Conservation (phyloP, 495 filamentous ascomycete species). For the Lophium mytilinum region DNA sequence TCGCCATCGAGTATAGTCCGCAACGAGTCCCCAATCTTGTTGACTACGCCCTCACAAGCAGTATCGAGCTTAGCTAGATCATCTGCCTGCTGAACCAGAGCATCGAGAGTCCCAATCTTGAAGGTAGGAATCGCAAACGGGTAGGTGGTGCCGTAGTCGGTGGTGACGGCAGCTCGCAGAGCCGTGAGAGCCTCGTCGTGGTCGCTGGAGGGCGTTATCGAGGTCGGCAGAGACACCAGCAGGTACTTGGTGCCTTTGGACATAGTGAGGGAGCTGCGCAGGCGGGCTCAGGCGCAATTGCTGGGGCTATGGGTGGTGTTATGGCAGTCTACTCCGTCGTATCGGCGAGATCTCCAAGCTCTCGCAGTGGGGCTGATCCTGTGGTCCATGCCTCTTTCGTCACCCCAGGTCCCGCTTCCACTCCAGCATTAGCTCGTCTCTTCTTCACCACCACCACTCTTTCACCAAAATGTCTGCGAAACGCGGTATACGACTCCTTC, state of each 20-base stretch:
- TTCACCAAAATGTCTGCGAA: slow-evolving; percentile 14
- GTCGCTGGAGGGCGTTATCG: slow-evolving; percentile 62
- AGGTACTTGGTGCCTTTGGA: slow-evolving; percentile 54
- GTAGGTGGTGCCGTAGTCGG: slow-evolving; percentile 66
- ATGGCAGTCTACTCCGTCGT: neutral
- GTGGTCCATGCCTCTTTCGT: slow-evolving; percentile 1
- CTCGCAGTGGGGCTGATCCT: neutral
- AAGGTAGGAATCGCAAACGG: slow-evolving; percentile 84
- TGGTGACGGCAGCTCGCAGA: slow-evolving; percentile 59
- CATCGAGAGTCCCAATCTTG: slow-evolving; percentile 95
- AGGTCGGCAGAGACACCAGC: slow-evolving; percentile 61
- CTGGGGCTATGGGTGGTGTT: neutral
- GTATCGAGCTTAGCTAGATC: slow-evolving; percentile 81
- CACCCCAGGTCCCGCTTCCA: neutral
- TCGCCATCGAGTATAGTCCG: slow-evolving; percentile 71
- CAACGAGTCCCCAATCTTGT: slow-evolving; percentile 82
- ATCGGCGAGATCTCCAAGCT: neutral
- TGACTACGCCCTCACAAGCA: slow-evolving; percentile 72
- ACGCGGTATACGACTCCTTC: slow-evolving; percentile 4
- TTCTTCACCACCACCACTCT: neutral
- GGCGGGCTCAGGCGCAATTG: neutral
- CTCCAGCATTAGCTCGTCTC: neutral
- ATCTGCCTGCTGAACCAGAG: slow-evolving; percentile 93
- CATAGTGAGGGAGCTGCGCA: slow-evolving; percentile 37
- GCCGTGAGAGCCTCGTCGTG: slow-evolving; percentile 69